Base-by-base conservation (phyloP, 805 yeast species). In the Wilhelminamyces savonicus region DNA sequence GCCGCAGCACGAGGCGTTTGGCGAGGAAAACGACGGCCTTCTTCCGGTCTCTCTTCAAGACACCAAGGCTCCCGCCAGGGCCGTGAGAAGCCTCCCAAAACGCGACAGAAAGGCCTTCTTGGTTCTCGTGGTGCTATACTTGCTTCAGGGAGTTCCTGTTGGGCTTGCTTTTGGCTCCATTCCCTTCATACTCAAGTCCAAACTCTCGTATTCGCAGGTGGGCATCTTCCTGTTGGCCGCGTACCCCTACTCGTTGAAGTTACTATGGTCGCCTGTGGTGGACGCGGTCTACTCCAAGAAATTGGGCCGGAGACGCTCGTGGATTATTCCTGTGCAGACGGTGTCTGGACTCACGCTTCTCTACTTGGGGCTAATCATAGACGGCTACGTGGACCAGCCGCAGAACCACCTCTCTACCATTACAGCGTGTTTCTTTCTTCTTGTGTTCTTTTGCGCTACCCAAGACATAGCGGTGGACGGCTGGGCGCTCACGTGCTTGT, bases 381-480 rank as follows among this genome's bases (percentile, higher is more conserved):
- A 74, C 39, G 43, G 41, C 5, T 58, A 71, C 43, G 62, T 79
- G 49, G 69, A 48, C 33, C 59, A 68, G 14, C 77, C 87, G 0
- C 53, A 61, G 19, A 43, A 54, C 17, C 64, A 78, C 40, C 59
- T 86, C 35, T 46, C 59, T 10, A 50, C 57, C 3, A 72, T 92
- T 37, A 85, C 97, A 0, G 43, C 64, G 28, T 68, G 76, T 33
- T 92, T 92, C 56, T 83, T 88, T 45, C 40, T 76, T 14, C 62
- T 92, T 35, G 92, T 92, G 19, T 74, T 90, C 34, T 66, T 88
- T 36, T 88, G 97, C 60, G 97, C 97, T 1, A 90, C 98, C 0
- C 98, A 92, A 56, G 98, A 92, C 52, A 92, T 92, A 32, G 97
- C 98, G 0, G 98, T 92, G 14, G 98, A 92, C 59, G 97, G 98